Evolutionary conservation across 164 flowering plant genomes (phyloP), one percentile per base, ranked within the genome.

Genomic region (Umbilicus rupestris): DNA sequence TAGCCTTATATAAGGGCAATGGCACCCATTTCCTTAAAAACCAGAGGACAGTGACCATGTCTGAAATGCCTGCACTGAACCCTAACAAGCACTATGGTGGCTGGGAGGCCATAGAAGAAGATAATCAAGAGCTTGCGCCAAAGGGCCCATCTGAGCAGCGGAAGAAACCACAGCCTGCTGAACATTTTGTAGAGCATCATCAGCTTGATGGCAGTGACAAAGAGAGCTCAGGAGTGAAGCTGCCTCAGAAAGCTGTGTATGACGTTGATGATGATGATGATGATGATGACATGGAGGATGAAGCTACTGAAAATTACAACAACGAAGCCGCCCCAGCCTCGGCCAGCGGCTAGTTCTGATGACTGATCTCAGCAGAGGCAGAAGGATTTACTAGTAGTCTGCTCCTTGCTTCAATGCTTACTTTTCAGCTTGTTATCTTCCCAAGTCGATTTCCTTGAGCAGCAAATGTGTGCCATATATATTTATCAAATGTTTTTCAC

Each of bases 71-170:
- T 52, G 28, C 3, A 6, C 14, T 6, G 12, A 52, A 52, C 30
- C 58, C 58, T 4, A 11, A 52, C 30, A 52, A 52, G 58, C 8
- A 22, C 58, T 52, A 24, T 52, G 29, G 24, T 8, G 58, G 12
- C 58, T 52, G 58, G 58, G 58, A 52, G 58, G n/a, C 24, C 26
- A n/a, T 47, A n/a, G 55, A 47, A 16, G 58, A 26, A 9, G 58
- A 52, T 22, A 47, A 12, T 5, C 55, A 52, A 52, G 58, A 22
- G 58, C 6, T 20, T 7, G 24, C n/a, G 24, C 22, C 22, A n/a
- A n/a, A 47, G 22, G 52, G 19, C 7, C 22, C 52, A 17, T 19
- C 52, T 47, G 52, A 47, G 19, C 37, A 35, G 44, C 12, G 10
- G 44, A 41, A 41, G 44, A 9, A 41, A 41, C 15, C 44, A 9